Evolutionary conservation across 2,329 filamentous ascomycete species (phyloP).

Genomic region (Calonectria honghensis): DNA sequence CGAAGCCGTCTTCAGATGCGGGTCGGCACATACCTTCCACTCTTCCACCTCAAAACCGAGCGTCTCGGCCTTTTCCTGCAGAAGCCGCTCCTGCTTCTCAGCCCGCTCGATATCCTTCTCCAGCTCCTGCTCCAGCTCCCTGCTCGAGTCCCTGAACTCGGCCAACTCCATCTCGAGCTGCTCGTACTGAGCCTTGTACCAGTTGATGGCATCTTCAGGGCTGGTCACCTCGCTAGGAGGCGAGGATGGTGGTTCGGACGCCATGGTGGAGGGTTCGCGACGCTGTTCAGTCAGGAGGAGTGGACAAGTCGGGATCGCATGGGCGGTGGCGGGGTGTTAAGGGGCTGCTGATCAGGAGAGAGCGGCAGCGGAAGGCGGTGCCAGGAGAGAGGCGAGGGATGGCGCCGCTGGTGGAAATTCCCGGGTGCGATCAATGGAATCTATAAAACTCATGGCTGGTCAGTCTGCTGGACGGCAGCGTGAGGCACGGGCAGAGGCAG

Average conservation of each 20-base stretch:
- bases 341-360: slow-evolving; percentile 19
- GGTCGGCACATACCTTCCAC: slow-evolving; percentile 85
- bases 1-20: slow-evolving; percentile 20
- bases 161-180: slow-evolving; percentile 91
- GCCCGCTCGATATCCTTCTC: slow-evolving; percentile 97
- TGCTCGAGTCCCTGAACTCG: slow-evolving; percentile 95
- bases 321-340: slow-evolving; percentile 38
- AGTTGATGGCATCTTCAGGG: slow-evolving; percentile 86
- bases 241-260: slow-evolving; percentile 76
- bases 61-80: slow-evolving; percentile 91
- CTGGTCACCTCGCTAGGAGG: slow-evolving; percentile 73
- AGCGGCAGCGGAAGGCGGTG: slow-evolving; percentile 13
- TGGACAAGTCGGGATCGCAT: slow-evolving; percentile 44
- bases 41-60: slow-evolving; percentile 94
- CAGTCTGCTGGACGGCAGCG: slow-evolving; percentile 48
- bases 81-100: slow-evolving; percentile 90
- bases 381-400: slow-evolving; percentile 16
- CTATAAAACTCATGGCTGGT: slow-evolving; percentile 39
- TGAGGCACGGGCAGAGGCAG: slow-evolving; percentile 34
- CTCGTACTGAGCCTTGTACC: slow-evolving; percentile 98
- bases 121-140: slow-evolving; percentile 93
- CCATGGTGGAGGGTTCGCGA: slow-evolving; percentile 63
- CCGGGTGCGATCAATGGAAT: slow-evolving; percentile 31
- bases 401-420: background rate
- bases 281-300: slow-evolving; percentile 35